Percentiles rank a stretch among this genome's conserved stretches.
phyloP scores from a whole-genome alignment of 495 filamentous ascomycete species.

The Aspergillus bridgeri region DNA sequence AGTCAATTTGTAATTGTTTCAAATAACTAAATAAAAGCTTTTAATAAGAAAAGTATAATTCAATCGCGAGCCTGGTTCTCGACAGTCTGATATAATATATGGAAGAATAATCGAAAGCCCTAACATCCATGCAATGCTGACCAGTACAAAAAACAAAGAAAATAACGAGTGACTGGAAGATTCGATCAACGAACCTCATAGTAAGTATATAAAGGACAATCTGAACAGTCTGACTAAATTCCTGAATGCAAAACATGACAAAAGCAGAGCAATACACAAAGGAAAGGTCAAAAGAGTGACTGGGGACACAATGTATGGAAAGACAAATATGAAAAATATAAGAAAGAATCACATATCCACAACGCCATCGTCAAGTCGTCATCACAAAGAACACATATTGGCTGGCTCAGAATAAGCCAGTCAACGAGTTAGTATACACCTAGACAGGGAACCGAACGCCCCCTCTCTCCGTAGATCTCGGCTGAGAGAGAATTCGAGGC shows the following conservation, averaged over 20 bases:
- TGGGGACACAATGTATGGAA: too few relatives aligned
- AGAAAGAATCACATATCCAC: neutral
- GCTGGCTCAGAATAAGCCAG: neutral
- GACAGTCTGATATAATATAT: neutral
- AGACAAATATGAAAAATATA: neutral
- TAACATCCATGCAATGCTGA: neutral
- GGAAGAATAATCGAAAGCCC: neutral
- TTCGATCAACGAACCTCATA: neutral
- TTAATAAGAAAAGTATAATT: neutral
- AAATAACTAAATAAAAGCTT: neutral
- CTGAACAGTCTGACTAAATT: neutral
- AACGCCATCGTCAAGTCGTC: neutral
- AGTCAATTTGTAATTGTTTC: too few relatives aligned
- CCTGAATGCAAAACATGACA: neutral
- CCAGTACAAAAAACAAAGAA: neutral
- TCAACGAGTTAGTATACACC: neutral
- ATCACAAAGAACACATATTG: neutral
- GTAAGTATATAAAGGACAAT: neutral
- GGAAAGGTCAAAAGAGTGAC: neutral
- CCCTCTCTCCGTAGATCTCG: slow-evolving; percentile 12
- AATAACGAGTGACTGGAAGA: neutral
- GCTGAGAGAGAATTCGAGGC: slow-evolving; percentile 19
- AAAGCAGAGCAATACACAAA: neutral
- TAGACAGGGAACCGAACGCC: slow-evolving; percentile 19
- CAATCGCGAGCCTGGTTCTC: neutral